These are phyloP conservation scores for Cicer arietinum DNA, from an alignment of 306 rosid genomes.

Conservation along the genomic window DNA sequence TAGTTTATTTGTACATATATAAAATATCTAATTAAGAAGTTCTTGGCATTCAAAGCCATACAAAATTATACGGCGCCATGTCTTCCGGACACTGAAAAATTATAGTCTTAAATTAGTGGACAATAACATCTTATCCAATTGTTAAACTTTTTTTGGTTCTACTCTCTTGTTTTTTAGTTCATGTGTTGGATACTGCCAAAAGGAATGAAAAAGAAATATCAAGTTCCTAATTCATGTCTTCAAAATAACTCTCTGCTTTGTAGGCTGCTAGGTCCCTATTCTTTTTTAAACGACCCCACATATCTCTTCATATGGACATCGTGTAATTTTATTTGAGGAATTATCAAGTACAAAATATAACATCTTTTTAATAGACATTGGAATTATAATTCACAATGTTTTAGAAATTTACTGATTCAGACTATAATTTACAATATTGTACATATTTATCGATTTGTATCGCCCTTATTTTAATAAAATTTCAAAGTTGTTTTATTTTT, in stretches of 20 bases:
- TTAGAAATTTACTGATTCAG: not conserved
- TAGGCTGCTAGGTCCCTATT: not conserved
- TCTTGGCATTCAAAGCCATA: conserved; percentile 19
- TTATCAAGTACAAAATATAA: not conserved
- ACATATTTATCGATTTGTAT: not conserved
- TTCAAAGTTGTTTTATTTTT: not conserved
- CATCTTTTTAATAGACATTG: not conserved
- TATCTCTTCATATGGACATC: not conserved
- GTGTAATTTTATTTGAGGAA: not conserved
- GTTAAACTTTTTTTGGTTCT: conserved; percentile 42
- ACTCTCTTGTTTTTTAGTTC: conserved; percentile 50
- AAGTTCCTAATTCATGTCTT: conserved; percentile 12
- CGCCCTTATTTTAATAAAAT: too few species aligned
- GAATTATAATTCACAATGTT: not conserved
- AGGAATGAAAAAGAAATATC: conserved; percentile 44
- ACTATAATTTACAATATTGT: not conserved
- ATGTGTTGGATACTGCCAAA: conserved; percentile 33
- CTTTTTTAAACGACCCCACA: not conserved
- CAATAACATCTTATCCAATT: conserved; percentile 49
- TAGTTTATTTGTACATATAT: not conserved
- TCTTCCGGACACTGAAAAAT: conserved; percentile 41
- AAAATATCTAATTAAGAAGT: not conserved
- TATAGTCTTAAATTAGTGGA: conserved; percentile 31
- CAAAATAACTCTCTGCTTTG: not conserved
- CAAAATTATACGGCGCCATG: conserved; percentile 46